phyloP scores from a whole-genome alignment of 2,329 filamentous ascomycete species.

The Trichoderma sp. region DNA sequence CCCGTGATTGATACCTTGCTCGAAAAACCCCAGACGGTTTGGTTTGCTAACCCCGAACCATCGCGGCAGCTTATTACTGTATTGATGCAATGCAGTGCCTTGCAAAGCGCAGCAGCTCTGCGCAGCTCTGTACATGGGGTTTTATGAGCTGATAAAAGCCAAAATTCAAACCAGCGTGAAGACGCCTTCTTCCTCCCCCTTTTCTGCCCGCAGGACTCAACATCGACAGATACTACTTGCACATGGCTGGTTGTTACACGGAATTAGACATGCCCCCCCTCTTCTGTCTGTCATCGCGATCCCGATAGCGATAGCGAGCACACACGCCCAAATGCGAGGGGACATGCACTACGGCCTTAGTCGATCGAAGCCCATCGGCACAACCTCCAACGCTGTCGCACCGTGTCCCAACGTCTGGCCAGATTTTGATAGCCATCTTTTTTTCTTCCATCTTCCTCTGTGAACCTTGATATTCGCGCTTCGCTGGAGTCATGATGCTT shows the following conservation, averaged over 20 bases:
- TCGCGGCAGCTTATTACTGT: not conserved
- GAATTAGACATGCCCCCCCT: not conserved
- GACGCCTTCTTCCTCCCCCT: no score
- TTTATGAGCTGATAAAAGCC: not conserved
- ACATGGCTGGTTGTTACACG: not conserved
- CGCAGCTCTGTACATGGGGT: not conserved
- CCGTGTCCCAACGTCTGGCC: not conserved
- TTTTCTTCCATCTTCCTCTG: not conserved
- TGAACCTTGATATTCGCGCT: not conserved
- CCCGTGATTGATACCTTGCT: not conserved
- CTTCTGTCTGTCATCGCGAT: not conserved
- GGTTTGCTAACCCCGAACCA: not conserved
- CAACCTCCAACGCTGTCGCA: not conserved
- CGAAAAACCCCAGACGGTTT: not conserved
- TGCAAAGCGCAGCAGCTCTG: not conserved
- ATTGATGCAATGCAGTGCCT: not conserved
- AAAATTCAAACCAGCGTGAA: not conserved
- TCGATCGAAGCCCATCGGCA: constrained; percentile 15
- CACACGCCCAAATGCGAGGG: not conserved
- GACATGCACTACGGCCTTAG: constrained; percentile 16
- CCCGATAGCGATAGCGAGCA: constrained; percentile 7
- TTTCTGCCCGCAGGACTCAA: not conserved
- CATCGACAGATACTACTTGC: not conserved
- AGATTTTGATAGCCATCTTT: not conserved
- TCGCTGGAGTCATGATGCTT: not conserved